Conservation (phyloP, 1,284 basidiomycete genomes). For the Puccinia sorghi region DNA sequence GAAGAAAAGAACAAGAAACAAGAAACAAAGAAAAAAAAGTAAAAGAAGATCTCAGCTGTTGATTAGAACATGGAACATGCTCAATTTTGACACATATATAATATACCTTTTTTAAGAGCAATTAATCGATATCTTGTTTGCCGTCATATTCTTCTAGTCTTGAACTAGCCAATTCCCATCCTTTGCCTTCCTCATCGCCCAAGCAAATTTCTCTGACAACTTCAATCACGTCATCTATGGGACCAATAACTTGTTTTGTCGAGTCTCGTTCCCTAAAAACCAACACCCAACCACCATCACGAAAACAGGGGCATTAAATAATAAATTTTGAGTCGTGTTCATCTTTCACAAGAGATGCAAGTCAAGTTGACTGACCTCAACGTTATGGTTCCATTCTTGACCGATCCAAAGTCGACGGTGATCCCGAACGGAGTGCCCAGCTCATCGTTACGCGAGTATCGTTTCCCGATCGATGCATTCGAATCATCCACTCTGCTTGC, state of each 20-base stretch:
- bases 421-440: conserved; percentile 95
- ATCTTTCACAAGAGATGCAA: background rate
- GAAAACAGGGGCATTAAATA: background rate
- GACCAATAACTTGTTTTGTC: conserved; percentile 49
- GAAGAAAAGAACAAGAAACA: no score
- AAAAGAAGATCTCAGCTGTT: no score
- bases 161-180: conserved; percentile 35
- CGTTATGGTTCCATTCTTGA: conserved; percentile 84
- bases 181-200: conserved; percentile 25
- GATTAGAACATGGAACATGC: background rate
- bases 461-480: conserved; percentile 89
- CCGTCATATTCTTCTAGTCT: conserved; percentile 47
- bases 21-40: no score
- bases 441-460: conserved; percentile 97
- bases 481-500: conserved; percentile 94
- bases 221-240: conserved; percentile 41
- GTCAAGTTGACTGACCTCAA: conserved; percentile 63
- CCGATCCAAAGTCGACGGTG: conserved; percentile 93
- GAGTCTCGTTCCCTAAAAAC: conserved; percentile 43
- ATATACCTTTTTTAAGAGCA: background rate
- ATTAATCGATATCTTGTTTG: conserved; percentile 43
- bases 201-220: conserved; percentile 39
- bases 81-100: background rate
- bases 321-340: background rate
- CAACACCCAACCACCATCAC: background rate